Evolutionary conservation across 176 grass and related monocot species (phyloP).

Genomic region (Calamus simplicifolius): DNA sequence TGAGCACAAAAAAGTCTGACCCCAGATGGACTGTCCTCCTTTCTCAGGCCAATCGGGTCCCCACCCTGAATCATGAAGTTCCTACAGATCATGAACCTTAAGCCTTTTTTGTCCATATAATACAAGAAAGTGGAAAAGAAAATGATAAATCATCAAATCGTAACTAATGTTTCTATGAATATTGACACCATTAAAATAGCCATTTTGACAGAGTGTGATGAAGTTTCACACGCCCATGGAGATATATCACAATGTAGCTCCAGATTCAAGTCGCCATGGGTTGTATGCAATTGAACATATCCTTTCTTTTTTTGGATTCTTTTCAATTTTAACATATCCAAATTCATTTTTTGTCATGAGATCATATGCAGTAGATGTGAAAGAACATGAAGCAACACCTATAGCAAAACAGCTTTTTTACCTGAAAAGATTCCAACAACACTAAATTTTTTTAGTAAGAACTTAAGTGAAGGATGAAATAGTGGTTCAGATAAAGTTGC

Average conservation of each 20-base stretch:
- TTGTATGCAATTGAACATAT: constrained; percentile 87
- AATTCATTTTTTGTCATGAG: constrained; percentile 81
- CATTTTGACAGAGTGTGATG: constrained; percentile 90
- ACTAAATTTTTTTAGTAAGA: neutral
- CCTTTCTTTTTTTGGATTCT: constrained; percentile 94
- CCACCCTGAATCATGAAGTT: constrained; percentile 99
- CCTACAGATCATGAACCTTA: constrained; percentile 29
- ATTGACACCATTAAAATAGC: constrained; percentile 75
- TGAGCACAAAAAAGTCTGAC: neutral
- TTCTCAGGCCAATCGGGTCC: constrained; percentile 42
- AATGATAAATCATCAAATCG: neutral
- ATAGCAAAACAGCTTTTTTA: constrained; percentile 79
- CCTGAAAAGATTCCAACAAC: constrained; percentile 44
- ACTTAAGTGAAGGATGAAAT: neutral
- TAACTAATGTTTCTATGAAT: constrained; percentile 93
- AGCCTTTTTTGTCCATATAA: neutral
- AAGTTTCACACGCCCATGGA: constrained; percentile 89
- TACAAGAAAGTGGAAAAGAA: neutral
- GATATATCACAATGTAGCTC: constrained; percentile 97
- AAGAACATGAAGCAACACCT: constrained; percentile 83
- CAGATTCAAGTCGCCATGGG: constrained; percentile 88
- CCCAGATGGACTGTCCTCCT: too few relatives aligned
- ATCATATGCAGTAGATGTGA: constrained; percentile 89
- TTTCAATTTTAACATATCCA: constrained; percentile 91
- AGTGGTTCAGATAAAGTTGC: neutral